Percentiles rank a stretch among this genome's conserved stretches.
Conservation (phyloP, 345 rosid genomes). For the Ricinus communis region DNA sequence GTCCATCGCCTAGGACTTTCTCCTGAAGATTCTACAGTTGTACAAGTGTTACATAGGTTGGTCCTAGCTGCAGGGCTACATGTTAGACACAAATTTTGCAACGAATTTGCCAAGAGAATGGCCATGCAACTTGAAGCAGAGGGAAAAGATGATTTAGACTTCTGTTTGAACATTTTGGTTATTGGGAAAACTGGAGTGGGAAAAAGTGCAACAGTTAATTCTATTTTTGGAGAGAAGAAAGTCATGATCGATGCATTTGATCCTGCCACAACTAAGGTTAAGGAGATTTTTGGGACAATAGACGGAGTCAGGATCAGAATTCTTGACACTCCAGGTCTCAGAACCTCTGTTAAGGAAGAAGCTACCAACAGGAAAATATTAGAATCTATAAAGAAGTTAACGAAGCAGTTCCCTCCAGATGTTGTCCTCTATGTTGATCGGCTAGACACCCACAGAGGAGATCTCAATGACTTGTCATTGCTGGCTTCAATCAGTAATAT, state of each 20-base stretch:
- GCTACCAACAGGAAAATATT: constrained; percentile 50
- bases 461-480: constrained; percentile 45
- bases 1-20: constrained; percentile 42
- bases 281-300: constrained; percentile 50
- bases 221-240: constrained; percentile 60
- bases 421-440: constrained; percentile 73
- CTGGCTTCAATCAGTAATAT: constrained; percentile 42
- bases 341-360: constrained; percentile 47
- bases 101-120: constrained; percentile 36
- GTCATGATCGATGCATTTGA: constrained; percentile 50
- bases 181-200: constrained; percentile 87
- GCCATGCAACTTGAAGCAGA: constrained; percentile 45
- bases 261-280: constrained; percentile 44
- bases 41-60: constrained; percentile 40
- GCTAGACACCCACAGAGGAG: constrained; percentile 43
- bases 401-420: constrained; percentile 60
- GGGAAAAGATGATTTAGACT: constrained; percentile 39
- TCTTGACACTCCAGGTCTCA: constrained; percentile 77
- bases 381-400: constrained; percentile 52
- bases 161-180: constrained; percentile 61
- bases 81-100: constrained; percentile 27
- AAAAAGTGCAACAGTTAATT: constrained; percentile 76
- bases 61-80: constrained; percentile 30
- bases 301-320: constrained; percentile 50
- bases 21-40: constrained; percentile 44